Evolutionary conservation across 306 rosid species (phyloP), one percentile per base, ranked within the genome.

Genomic region (Castanea crenata): DNA sequence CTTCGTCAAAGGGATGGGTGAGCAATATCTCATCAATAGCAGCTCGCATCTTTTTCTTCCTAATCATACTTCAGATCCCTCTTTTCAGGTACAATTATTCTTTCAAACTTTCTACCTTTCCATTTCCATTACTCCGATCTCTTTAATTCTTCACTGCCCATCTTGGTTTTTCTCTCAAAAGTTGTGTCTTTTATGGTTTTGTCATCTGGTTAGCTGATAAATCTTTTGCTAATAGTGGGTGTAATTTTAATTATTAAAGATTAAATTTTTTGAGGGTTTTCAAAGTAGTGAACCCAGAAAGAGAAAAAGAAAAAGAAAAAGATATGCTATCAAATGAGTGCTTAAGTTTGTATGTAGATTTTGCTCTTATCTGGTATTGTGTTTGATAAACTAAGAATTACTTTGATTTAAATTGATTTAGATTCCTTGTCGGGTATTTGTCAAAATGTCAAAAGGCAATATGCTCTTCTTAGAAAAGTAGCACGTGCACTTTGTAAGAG

Each of bases 31-130:
- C 94, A 0, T 57, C 90, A 5, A 69, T 82, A 0, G 91, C 98
- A 12, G 77, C 97, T 57, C 87, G 87, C 78, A 64, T 93, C 91
- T 91, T 74, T 84, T 90, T 95, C 81, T 29, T 93, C 79, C 86
- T 95, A 29, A 91, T 93, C 89, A 58, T 93, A 61, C 90, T 95
- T 23, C 98, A 95, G 90, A 84, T 95, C 89, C 98, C 99, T 75
- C 97, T 95, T 68, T 95, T 95, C 93, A 89, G 99, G 99, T 91
- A 74, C 73, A 31, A 55, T 52, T 20, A n/a, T 14, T 5, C 78
- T 6, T 19, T 7, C 10, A 35, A n/a, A 27, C 54, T n/a, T 70
- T 4, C 18, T n/a, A 5, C 4, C 54, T 70, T 38, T 34, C 3
- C 27, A n/a, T 70, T 9, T 46, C 13, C 34, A 59, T 21, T 20